Evolutionary conservation across 2,329 filamentous ascomycete genomes (phyloP), one percentile per base, ranked within the genome.

Genomic region (Cyphellophora europaea): DNA sequence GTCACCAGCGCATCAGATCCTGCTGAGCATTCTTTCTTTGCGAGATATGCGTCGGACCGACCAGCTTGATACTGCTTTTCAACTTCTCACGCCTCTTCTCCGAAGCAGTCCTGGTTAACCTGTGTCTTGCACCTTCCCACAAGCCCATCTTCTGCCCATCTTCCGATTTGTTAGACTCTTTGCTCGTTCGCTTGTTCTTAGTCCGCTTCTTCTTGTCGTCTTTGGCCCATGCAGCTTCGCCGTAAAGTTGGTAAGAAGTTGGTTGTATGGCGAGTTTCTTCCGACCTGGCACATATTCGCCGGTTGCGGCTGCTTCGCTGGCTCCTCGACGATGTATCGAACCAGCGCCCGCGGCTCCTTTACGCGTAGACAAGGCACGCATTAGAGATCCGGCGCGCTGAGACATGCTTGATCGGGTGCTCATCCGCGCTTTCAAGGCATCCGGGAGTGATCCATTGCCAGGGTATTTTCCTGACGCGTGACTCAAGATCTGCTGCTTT

Each of bases 51-150:
- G 56, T 50, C 10, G 58, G 57, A 4, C 60, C 58, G 19, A 64
- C 49, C 15, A 63, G 17, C 30, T 53, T 56, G 30, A 64, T 65
- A 32, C 58, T 55, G 13, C 57, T 51, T 45, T 64, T 64, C 35
- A 65, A 35, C 32, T 53, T 50, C 33, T 52, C 53, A 19, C 56
- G 51, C 15, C 57, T 48, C 18, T 55, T 56, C 34, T 62, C 55
- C 11, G 56, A 53, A 15, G 53, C 51, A 10, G 52, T 47, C 27
- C 52, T 49, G 11, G 43, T 49, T 28, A 62, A 49, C 41, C 27
- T 45, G 45, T 16, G 25, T 27, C 44, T 30, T 44, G 45, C 12
- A 44, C 41, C 30, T 31, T 44, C n/a, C 43, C 38, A 21, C 43
- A 44, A 11, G 44, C 44, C 4, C 33, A 27, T 6, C 21, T 25